Conservation (phyloP, 306 rosid genomes). For the Gastrolobium bilobum region DNA sequence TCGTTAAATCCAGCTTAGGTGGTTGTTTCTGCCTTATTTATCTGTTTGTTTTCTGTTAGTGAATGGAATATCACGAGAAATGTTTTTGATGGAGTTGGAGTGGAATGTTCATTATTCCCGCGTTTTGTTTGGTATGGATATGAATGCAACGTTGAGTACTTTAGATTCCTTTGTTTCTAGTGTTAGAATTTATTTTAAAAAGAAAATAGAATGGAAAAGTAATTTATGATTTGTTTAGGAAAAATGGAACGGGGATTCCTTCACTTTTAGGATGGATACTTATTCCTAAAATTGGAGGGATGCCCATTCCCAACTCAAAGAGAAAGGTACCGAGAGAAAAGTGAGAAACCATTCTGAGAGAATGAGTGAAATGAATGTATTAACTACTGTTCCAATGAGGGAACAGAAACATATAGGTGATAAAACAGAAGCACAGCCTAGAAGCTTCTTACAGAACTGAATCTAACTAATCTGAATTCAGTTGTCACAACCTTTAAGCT, state of each 20-base stretch:
- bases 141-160: slow-evolving; percentile 11
- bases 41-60: background rate
- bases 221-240: background rate
- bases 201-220: background rate
- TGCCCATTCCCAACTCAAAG: background rate
- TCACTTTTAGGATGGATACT: background rate
- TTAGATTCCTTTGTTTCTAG: background rate
- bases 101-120: background rate
- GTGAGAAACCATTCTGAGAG: too few relatives aligned
- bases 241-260: background rate
- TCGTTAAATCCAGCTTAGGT: background rate
- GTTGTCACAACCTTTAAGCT: too few relatives aligned
- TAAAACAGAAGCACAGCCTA: too few relatives aligned
- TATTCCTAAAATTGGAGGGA: background rate
- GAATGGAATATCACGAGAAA: background rate
- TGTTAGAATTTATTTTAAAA: background rate
- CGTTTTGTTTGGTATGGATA: slow-evolving; percentile 25
- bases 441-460: too few relatives aligned
- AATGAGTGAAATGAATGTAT: too few relatives aligned
- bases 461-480: too few relatives aligned
- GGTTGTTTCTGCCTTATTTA: background rate
- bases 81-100: slow-evolving; percentile 12
- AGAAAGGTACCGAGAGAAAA: too few relatives aligned
- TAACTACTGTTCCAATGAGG: too few relatives aligned
- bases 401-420: too few relatives aligned